phyloP scores from a whole-genome alignment of 2,329 filamentous ascomycete genomes.

The Chrysoporthe cubensis region DNA sequence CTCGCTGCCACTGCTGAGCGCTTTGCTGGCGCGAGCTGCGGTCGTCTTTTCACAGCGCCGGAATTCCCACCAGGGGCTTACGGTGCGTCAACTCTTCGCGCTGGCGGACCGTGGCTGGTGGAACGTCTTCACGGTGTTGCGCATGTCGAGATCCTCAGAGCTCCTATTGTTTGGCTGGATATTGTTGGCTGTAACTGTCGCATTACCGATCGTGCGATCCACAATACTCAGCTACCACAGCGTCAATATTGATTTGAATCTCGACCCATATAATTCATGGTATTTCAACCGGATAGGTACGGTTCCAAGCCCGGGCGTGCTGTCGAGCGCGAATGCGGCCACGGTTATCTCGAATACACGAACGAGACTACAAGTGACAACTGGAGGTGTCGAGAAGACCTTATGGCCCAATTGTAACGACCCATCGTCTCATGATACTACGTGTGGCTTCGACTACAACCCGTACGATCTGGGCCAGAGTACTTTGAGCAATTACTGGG shows the following conservation, averaged over 20 bases:
- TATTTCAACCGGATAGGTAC: background rate
- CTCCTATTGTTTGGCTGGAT: background rate
- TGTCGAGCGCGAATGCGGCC: background rate
- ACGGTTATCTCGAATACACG: background rate
- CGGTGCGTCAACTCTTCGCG: conserved; percentile 31
- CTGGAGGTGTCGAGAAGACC: conserved; percentile 11
- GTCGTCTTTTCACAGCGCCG: conserved; percentile 32
- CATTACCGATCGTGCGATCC: conserved; percentile 15
- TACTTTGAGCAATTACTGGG: conserved; percentile 18
- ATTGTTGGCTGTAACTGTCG: conserved; percentile 8
- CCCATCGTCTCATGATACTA: background rate
- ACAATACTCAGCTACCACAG: conserved; percentile 5
- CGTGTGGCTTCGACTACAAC: conserved; percentile 16
- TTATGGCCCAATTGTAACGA: conserved; percentile 21
- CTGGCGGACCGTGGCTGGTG: conserved; percentile 33
- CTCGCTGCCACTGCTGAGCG: conserved; percentile 30
- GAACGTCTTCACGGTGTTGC: background rate
- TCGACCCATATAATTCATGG: background rate
- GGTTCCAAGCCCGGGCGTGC: background rate
- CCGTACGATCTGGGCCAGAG: conserved; percentile 20
- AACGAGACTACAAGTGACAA: background rate
- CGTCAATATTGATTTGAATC: background rate
- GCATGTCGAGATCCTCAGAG: background rate
- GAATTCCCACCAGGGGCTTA: conserved; percentile 27
- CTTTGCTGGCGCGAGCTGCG: conserved; percentile 30